Evolutionary conservation across 805 yeast species (phyloP).

Genomic region (Kuraishia cidri): DNA sequence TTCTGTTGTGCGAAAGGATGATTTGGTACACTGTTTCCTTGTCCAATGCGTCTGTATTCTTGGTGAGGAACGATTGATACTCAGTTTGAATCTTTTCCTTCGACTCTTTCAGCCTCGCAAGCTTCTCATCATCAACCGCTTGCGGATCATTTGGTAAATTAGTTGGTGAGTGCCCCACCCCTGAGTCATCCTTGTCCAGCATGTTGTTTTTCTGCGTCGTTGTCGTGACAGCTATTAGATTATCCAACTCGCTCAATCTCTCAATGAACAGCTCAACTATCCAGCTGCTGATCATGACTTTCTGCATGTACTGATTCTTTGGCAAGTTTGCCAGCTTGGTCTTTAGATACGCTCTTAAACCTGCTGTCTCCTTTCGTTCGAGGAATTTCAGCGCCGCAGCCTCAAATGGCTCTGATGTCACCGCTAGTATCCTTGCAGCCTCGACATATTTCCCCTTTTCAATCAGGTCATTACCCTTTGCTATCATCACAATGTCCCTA

Average conservation of each 20-base stretch:
- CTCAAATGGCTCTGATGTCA: slow-evolving; percentile 61
- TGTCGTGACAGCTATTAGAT: slow-evolving; percentile 7
- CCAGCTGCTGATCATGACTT: slow-evolving; percentile 54
- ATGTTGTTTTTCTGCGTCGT: slow-evolving; percentile 6
- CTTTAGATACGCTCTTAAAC: slow-evolving; percentile 36
- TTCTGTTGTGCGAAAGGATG: slow-evolving; percentile 56
- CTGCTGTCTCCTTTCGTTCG: slow-evolving; percentile 27
- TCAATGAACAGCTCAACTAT: slow-evolving; percentile 50
- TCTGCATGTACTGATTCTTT: slow-evolving; percentile 27
- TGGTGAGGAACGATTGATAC: slow-evolving; percentile 39
- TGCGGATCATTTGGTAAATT: slow-evolving; percentile 1
- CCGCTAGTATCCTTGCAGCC: slow-evolving; percentile 55
- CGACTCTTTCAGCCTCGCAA: slow-evolving; percentile 21
- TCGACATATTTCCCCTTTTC: slow-evolving; percentile 14
- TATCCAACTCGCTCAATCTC: slow-evolving; percentile 21
- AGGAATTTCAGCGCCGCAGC: slow-evolving; percentile 51
- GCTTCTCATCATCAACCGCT: slow-evolving; percentile 17
- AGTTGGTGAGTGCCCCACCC: background rate
- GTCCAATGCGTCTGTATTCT: slow-evolving; percentile 45
- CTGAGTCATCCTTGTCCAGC: slow-evolving; percentile 2
- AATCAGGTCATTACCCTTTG: slow-evolving; percentile 44
- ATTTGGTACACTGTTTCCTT: slow-evolving; percentile 64
- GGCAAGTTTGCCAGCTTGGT: slow-evolving; percentile 27
- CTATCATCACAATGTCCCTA: slow-evolving; percentile 39
- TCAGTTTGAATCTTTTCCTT: slow-evolving; percentile 19